Evolutionary conservation across 2,329 filamentous ascomycete genomes (phyloP).

Genomic region (Paramyrothecium sp.): DNA sequence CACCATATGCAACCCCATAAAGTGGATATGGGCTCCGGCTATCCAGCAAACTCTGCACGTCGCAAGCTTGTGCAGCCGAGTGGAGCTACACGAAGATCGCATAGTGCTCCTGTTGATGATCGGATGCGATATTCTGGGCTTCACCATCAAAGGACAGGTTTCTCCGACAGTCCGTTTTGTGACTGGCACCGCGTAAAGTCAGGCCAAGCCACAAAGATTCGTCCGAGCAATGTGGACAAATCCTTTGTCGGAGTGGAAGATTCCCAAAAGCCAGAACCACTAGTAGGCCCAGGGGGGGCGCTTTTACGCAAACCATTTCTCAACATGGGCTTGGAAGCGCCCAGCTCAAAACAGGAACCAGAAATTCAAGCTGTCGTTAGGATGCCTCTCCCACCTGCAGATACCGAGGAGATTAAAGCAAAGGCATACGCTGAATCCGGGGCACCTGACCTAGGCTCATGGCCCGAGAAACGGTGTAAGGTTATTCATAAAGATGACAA

Average conservation of each 20-base stretch:
- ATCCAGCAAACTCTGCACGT: conserved; percentile 21
- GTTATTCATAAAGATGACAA: conserved; percentile 4
- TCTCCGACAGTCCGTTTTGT: conserved; percentile 24
- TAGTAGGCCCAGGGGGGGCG: conserved; percentile 39
- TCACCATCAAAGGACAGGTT: background rate
- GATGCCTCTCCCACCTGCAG: too few species aligned
- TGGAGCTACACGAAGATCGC: conserved; percentile 11
- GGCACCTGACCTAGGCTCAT: too few species aligned
- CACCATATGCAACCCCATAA: conserved; percentile 64
- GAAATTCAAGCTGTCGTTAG: too few species aligned
- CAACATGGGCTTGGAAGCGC: background rate
- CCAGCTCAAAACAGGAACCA: too few species aligned
- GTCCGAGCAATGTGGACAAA: background rate
- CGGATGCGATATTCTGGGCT: conserved; percentile 12
- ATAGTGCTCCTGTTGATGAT: conserved; percentile 6
- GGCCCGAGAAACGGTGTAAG: background rate
- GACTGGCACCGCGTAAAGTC: conserved; percentile 36
- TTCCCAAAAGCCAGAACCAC: conserved; percentile 10
- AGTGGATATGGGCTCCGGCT: conserved; percentile 16
- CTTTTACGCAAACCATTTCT: conserved; percentile 45
- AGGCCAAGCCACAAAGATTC: conserved; percentile 11
- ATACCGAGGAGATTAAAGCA: too few species aligned
- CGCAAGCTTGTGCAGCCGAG: conserved; percentile 13
- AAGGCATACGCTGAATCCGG: too few species aligned
- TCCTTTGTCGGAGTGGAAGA: too few species aligned